phyloP scores from a whole-genome alignment of 2,329 filamentous ascomycete genomes.

The Colletotrichum tropicale region DNA sequence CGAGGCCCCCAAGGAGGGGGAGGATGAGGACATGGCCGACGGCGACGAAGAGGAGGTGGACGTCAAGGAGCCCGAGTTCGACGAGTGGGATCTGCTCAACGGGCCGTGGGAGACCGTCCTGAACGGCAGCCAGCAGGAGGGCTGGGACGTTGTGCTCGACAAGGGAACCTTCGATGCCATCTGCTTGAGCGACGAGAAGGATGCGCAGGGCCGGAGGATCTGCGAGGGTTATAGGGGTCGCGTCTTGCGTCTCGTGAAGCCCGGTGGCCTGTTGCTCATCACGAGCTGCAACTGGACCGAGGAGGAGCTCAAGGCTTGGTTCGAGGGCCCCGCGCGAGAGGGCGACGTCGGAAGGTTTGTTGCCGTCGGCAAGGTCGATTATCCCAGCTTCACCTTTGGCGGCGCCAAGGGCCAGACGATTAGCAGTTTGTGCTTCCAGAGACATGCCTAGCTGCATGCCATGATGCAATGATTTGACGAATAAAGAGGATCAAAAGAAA shows the following conservation, averaged over 20 bases:
- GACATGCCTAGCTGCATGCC: constrained; percentile 9
- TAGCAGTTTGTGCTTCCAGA: constrained; percentile 82
- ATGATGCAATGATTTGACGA: constrained; percentile 3
- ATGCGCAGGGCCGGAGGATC: constrained; percentile 60
- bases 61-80: constrained; percentile 43
- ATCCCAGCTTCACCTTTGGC: constrained; percentile 88
- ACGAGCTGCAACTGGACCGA: constrained; percentile 99
- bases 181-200: constrained; percentile 68
- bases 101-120: constrained; percentile 40
- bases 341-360: constrained; percentile 50
- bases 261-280: constrained; percentile 77
- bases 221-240: constrained; percentile 77
- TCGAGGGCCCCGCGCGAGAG: constrained; percentile 52
- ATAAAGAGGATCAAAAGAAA: neutral
- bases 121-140: constrained; percentile 37
- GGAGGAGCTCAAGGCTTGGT: constrained; percentile 82
- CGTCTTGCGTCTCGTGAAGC: constrained; percentile 71
- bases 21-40: constrained; percentile 25
- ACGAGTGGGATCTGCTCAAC: constrained; percentile 68
- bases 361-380: constrained; percentile 73
- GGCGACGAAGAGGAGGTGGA: constrained; percentile 7
- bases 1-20: neutral
- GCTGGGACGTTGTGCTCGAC: constrained; percentile 93
- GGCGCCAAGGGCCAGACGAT: constrained; percentile 89
- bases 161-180: constrained; percentile 99